Evolutionary conservation across 768 basidiomycete species (phyloP).

Genomic region (Boletus tylopilopsis): DNA sequence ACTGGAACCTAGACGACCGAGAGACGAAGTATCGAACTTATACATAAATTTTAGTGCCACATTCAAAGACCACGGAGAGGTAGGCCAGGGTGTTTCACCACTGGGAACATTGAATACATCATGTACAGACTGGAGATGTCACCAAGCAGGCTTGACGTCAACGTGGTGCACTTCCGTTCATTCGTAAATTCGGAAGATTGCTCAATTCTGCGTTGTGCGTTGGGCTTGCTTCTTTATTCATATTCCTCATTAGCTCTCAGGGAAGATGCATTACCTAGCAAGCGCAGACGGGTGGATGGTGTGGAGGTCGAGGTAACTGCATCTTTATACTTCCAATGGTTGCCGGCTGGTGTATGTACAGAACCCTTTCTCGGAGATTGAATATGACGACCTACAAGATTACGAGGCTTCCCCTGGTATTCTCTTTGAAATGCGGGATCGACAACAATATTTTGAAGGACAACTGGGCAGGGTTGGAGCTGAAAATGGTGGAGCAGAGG

Average conservation of each 20-base stretch:
- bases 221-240: slow-evolving; percentile 1
- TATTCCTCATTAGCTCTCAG: slow-evolving; percentile 24
- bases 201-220: slow-evolving; percentile 74
- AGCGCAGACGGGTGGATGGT: slow-evolving; percentile 53
- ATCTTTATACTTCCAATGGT: neutral
- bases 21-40: slow-evolving; percentile 64
- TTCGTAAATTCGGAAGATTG: slow-evolving; percentile 89
- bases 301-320: slow-evolving; percentile 40
- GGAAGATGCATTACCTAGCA: slow-evolving; percentile 54
- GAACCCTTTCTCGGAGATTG: slow-evolving; percentile 55
- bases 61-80: slow-evolving; percentile 86
- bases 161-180: slow-evolving; percentile 82
- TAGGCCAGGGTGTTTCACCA: slow-evolving; percentile 25
- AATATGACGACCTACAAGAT: slow-evolving; percentile 81
- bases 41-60: slow-evolving; percentile 88
- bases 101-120: neutral
- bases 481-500: neutral
- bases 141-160: slow-evolving; percentile 97
- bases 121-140: slow-evolving; percentile 74
- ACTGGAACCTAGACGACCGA: slow-evolving; percentile 69
- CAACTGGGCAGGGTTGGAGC: slow-evolving; percentile 36
- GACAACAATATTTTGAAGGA: slow-evolving; percentile 79
- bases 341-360: slow-evolving; percentile 10
- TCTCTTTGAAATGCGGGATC: slow-evolving; percentile 81
- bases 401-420: slow-evolving; percentile 65